phyloP scores from a whole-genome alignment of 2,329 filamentous ascomycete species.

The Trichoderma arundinaceum region DNA sequence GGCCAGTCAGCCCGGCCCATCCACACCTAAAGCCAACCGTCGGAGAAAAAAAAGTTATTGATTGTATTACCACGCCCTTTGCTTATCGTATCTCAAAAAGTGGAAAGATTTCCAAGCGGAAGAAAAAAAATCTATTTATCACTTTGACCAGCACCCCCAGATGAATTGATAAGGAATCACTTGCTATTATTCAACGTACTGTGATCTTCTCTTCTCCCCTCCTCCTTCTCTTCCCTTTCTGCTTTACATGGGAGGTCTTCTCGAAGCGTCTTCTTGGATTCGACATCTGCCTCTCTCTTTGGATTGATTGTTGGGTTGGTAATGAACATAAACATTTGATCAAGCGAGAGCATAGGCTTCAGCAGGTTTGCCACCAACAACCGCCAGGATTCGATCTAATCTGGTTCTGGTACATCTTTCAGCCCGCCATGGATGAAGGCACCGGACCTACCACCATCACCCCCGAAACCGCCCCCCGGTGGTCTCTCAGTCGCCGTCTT shows the following conservation, averaged over 20 bases:
- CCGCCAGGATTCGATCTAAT: conserved; percentile 35
- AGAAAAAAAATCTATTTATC: not conserved
- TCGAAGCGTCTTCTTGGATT: not conserved
- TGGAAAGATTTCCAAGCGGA: not conserved
- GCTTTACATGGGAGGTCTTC: not conserved
- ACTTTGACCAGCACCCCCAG: not conserved
- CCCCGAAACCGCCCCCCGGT: conserved; percentile 46
- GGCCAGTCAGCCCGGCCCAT: conserved; percentile 16
- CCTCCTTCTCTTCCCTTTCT: not conserved
- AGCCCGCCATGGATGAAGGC: conserved; percentile 59
- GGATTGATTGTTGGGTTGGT: not conserved
- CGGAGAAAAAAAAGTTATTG: conserved; percentile 6
- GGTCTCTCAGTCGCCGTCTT: conserved; percentile 38
- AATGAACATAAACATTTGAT: not conserved
- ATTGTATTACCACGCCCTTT: conserved; percentile 17
- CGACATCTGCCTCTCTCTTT: not conserved
- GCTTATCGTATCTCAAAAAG: conserved; percentile 26
- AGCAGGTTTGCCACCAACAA: conserved; percentile 39
- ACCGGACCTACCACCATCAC: conserved; percentile 58
- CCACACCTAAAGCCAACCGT: conserved; percentile 11
- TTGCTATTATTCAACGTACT: not conserved
- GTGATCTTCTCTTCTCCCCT: not conserved
- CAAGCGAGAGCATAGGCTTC: conserved; percentile 34
- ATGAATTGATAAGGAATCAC: not conserved
- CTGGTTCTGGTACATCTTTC: not conserved